These are phyloP conservation scores for Fusarium longipes DNA, from an alignment of 2,329 filamentous ascomycete genomes.

Conservation along the genomic window DNA sequence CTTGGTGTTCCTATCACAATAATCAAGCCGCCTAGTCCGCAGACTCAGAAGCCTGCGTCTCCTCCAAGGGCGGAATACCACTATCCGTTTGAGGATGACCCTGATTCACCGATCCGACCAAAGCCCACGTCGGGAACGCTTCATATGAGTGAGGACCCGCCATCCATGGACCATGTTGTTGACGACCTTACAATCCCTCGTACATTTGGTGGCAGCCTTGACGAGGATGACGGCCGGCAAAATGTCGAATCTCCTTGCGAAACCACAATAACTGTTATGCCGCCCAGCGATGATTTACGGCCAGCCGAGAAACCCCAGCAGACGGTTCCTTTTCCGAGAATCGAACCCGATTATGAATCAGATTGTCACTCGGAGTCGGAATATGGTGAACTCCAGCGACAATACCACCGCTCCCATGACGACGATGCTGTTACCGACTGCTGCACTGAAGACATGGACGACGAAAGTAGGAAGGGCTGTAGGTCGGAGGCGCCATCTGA, in stretches of 20 bases:
- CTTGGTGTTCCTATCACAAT: conserved; percentile 43
- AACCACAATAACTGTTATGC: conserved; percentile 63
- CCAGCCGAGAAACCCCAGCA: conserved; percentile 26
- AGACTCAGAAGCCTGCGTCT: conserved; percentile 31
- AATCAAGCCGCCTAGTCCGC: conserved; percentile 48
- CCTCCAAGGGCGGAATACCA: conserved; percentile 58
- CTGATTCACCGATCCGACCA: conserved; percentile 40
- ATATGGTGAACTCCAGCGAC: conserved; percentile 37
- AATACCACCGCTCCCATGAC: conserved; percentile 44
- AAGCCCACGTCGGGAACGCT: conserved; percentile 6
- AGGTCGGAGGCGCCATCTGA: conserved; percentile 46
- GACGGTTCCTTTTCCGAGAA: conserved; percentile 50
- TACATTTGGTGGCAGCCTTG: conserved; percentile 53
- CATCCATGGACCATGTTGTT: conserved; percentile 1
- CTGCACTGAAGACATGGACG: conserved; percentile 53
- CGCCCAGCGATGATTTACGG: conserved; percentile 50
- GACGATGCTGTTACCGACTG: conserved; percentile 52
- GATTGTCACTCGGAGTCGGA: conserved; percentile 55
- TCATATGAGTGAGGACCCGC: conserved; percentile 41
- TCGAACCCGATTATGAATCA: conserved; percentile 53
- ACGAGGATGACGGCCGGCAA: conserved; percentile 43
- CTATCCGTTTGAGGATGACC: conserved; percentile 63
- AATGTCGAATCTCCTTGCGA: conserved; percentile 47
- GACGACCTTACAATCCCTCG: conserved; percentile 43
- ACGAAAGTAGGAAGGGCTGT: conserved; percentile 46